phyloP scores from a whole-genome alignment of 306 rosid genomes.

The Cyclanthera cordifolia region DNA sequence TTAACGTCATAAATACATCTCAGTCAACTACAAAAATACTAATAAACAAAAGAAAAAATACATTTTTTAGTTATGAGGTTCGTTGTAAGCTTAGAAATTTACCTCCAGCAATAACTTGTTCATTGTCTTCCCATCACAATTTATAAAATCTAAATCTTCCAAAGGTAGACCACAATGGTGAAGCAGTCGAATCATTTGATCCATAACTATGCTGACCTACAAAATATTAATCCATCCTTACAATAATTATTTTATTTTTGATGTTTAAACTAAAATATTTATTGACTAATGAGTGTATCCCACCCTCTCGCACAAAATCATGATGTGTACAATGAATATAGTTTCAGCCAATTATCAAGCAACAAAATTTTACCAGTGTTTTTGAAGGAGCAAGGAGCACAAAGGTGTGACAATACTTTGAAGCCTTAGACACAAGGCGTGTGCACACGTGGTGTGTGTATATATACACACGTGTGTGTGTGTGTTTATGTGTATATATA shows the following conservation, averaged over 20 bases:
- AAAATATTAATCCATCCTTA: neutral
- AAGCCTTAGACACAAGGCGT: too few species aligned
- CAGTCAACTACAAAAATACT: neutral
- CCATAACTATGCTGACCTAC: conserved; percentile 98
- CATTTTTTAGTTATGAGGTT: neutral
- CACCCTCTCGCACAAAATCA: neutral
- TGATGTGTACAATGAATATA: neutral
- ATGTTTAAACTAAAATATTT: neutral
- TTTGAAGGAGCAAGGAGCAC: too few species aligned
- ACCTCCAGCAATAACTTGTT: conserved; percentile 79
- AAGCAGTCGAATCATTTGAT: conserved; percentile 86
- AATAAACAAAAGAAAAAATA: neutral
- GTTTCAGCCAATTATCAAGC: neutral
- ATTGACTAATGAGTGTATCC: neutral
- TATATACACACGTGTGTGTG: too few species aligned
- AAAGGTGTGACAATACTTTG: too few species aligned
- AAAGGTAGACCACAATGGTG: conserved; percentile 76
- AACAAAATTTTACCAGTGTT: neutral
- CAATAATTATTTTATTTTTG: neutral
- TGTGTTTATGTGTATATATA: too few species aligned
- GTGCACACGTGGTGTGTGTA: too few species aligned
- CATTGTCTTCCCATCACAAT: conserved; percentile 89
- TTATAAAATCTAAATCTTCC: conserved; percentile 82
- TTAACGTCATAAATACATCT: neutral
- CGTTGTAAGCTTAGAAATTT: conserved; percentile 11